These are phyloP conservation scores for Neurospora hispaniola DNA, from an alignment of 495 filamentous ascomycete genomes.

Conservation along the genomic window DNA sequence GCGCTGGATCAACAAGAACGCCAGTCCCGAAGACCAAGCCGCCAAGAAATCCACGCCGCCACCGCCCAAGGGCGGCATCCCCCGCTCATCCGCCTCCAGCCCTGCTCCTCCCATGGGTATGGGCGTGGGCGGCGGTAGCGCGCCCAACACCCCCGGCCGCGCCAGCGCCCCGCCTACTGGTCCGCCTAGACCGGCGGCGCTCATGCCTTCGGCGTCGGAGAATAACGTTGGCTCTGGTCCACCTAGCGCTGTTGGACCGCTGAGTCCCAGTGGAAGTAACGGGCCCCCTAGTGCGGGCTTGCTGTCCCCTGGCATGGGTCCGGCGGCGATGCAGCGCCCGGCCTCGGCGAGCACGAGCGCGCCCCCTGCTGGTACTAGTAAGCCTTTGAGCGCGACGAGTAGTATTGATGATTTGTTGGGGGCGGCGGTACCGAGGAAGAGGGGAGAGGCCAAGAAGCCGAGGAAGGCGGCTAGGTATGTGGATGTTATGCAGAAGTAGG, in stretches of 20 bases:
- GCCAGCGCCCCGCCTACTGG: conserved; percentile 24
- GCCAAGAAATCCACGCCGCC: conserved; percentile 39
- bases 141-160: conserved; percentile 17
- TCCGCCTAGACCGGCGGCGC: conserved; percentile 31
- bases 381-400: conserved; percentile 65
- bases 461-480: conserved; percentile 81
- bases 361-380: conserved; percentile 44
- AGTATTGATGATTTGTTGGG: conserved; percentile 80
- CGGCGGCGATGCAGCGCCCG: conserved; percentile 36
- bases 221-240: neutral
- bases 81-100: conserved; percentile 25
- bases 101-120: conserved; percentile 16
- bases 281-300: neutral
- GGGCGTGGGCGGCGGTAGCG: conserved; percentile 1
- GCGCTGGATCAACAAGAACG: conserved; percentile 98
- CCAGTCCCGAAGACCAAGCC: conserved; percentile 40
- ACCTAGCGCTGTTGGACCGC: neutral
- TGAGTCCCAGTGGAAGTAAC: neutral
- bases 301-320: conserved; percentile 18
- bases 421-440: conserved; percentile 55
- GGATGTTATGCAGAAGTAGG: conserved; percentile 72
- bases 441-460: conserved; percentile 49
- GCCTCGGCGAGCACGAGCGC: conserved; percentile 32
- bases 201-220: conserved; percentile 31
- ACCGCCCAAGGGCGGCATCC: conserved; percentile 29